Evolutionary conservation across 2,329 filamentous ascomycete genomes (phyloP).

Genomic region (Claviceps quebecensis): DNA sequence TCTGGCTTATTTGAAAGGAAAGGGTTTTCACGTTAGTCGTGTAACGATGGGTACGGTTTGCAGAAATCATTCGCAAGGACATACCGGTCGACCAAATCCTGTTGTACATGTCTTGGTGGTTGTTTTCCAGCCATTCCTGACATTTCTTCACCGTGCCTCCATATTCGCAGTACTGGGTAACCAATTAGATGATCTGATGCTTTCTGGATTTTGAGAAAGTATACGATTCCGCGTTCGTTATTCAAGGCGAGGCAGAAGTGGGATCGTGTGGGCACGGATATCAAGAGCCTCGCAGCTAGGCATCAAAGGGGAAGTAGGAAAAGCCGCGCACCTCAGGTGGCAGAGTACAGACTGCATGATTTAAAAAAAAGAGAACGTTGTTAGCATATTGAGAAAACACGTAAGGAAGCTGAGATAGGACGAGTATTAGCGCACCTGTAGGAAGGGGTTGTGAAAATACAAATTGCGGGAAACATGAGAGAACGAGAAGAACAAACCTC

Average conservation of each 20-base stretch:
- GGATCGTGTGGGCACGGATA: background rate
- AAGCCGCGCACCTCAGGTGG: constrained; percentile 43
- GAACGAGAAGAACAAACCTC: constrained; percentile 33
- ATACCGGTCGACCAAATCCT: constrained; percentile 76
- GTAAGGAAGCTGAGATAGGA: background rate
- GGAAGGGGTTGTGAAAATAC: background rate
- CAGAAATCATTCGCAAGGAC: constrained; percentile 7
- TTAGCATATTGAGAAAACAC: constrained; percentile 4
- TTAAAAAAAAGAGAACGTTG: background rate
- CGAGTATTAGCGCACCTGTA: background rate
- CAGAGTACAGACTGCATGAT: constrained; percentile 43
- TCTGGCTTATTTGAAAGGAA: constrained; percentile 31
- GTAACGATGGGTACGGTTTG: background rate
- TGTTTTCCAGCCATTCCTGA: constrained; percentile 80
- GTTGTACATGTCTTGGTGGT: constrained; percentile 59
- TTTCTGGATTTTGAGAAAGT: background rate
- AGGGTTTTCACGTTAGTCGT: background rate
- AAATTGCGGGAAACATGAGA: background rate
- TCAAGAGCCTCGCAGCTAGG: background rate
- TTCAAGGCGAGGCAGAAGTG: background rate
- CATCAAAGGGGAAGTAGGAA: background rate
- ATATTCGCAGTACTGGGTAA: constrained; percentile 84
- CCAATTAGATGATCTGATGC: background rate
- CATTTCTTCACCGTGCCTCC: constrained; percentile 94
- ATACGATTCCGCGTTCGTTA: background rate